These are phyloP conservation scores for Thuja plicata DNA, from an alignment of 83 land plant genomes.

Conservation along the genomic window DNA sequence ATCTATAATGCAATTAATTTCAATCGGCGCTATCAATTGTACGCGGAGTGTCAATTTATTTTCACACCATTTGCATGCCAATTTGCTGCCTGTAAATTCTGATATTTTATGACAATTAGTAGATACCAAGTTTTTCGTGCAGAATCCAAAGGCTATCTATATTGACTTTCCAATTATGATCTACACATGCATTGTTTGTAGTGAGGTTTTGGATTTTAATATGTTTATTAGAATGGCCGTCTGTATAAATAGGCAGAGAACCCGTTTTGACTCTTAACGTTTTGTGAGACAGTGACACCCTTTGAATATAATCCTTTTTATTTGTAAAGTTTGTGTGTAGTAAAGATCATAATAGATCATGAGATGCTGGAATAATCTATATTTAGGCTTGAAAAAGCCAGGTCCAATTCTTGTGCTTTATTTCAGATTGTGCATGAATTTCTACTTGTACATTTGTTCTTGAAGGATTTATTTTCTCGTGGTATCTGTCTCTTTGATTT, in stretches of 20 bases:
- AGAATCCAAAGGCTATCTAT: neutral
- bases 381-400: neutral
- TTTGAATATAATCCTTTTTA: neutral
- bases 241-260: neutral
- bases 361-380: neutral
- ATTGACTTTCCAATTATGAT: neutral
- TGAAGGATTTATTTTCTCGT: neutral
- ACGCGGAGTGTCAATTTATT: neutral
- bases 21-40: neutral
- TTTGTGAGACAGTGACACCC: neutral
- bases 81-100: neutral
- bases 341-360: neutral
- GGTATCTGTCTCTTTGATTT: neutral
- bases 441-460: neutral
- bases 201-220: neutral
- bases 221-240: neutral
- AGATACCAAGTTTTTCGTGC: neutral
- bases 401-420: neutral
- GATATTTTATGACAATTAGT: neutral
- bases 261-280: neutral
- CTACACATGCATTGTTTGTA: neutral
- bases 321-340: neutral
- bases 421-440: neutral
- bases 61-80: neutral
- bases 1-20: neutral